These are phyloP conservation scores for Nicotiana otophora DNA, from an alignment of 257 asterid genomes.

Conservation along the genomic window DNA sequence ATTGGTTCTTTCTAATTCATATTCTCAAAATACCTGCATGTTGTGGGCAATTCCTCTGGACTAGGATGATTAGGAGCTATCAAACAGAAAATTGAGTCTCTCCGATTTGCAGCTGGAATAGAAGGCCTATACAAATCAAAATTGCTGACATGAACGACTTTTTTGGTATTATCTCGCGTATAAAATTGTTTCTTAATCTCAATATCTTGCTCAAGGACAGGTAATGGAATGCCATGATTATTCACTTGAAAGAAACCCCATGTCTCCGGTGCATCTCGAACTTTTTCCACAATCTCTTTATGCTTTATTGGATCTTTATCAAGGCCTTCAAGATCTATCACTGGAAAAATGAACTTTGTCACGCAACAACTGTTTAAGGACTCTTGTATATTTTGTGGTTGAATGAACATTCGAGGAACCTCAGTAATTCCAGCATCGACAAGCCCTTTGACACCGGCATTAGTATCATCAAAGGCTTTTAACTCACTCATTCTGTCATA, in stretches of 20 bases:
- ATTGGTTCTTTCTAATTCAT: conserved; percentile 4
- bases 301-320: conserved; percentile 3
- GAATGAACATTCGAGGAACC: conserved; percentile 36
- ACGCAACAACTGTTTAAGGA: background rate
- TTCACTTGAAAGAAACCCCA: conserved; percentile 55
- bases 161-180: conserved; percentile 32
- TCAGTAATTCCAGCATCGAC: conserved; percentile 31
- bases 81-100: conserved; percentile 24
- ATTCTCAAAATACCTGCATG: conserved; percentile 38
- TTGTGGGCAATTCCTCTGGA: conserved; percentile 44
- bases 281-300: conserved; percentile 17
- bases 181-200: conserved; percentile 47
- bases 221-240: conserved; percentile 33
- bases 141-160: conserved; percentile 35
- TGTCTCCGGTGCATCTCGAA: conserved; percentile 39
- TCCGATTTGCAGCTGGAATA: conserved; percentile 44
- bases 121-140: conserved; percentile 35
- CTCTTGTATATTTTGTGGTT: conserved; percentile 9
- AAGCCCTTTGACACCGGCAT: conserved; percentile 51
- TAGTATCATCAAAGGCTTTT: conserved; percentile 41
- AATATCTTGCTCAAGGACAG: conserved; percentile 40
- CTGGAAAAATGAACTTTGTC: conserved; percentile 16
- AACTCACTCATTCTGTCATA: conserved; percentile 31
- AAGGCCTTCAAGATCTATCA: conserved; percentile 32
- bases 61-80: conserved; percentile 39